phyloP scores from a whole-genome alignment of 371 early-diverging fungal species.

The Batkoa obscura region DNA sequence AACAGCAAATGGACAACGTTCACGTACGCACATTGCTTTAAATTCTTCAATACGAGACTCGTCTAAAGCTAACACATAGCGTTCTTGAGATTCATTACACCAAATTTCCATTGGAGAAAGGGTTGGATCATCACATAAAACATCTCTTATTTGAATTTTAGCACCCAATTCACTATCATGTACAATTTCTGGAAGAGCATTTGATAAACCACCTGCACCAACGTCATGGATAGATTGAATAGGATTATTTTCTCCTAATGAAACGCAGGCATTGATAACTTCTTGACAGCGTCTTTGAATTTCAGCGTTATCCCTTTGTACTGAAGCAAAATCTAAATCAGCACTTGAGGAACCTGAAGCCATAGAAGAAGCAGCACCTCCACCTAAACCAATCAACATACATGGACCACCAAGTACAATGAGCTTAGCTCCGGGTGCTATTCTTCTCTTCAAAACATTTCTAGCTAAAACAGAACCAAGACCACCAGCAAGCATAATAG shows the following conservation, averaged over 20 bases:
- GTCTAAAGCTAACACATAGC: constrained; percentile 79
- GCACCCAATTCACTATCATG: constrained; percentile 87
- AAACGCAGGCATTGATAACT: constrained; percentile 85
- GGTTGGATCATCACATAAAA: constrained; percentile 71
- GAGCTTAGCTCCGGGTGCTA: constrained; percentile 59
- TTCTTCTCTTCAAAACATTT: constrained; percentile 67
- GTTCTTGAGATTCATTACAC: constrained; percentile 97
- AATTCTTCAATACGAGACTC: constrained; percentile 45
- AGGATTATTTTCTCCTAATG: constrained; percentile 57
- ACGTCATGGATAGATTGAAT: constrained; percentile 92
- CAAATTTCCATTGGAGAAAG: constrained; percentile 98
- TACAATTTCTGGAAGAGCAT: constrained; percentile 92
- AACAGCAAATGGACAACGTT: constrained; percentile 80
- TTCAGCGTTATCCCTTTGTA: constrained; percentile 95
- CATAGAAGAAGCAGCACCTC: constrained; percentile 94
- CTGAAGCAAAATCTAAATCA: constrained; percentile 88
- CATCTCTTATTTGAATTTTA: constrained; percentile 63
- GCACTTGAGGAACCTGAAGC: constrained; percentile 70
- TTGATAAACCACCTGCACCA: constrained; percentile 94
- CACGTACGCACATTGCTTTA: constrained; percentile 59
- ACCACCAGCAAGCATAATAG: constrained; percentile 97
- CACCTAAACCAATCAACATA: constrained; percentile 95
- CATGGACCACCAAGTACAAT: constrained; percentile 89
- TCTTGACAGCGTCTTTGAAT: constrained; percentile 93
- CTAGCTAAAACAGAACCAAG: constrained; percentile 73